phyloP scores from a whole-genome alignment of 305 asterid genomes.

The Lippia alba region DNA sequence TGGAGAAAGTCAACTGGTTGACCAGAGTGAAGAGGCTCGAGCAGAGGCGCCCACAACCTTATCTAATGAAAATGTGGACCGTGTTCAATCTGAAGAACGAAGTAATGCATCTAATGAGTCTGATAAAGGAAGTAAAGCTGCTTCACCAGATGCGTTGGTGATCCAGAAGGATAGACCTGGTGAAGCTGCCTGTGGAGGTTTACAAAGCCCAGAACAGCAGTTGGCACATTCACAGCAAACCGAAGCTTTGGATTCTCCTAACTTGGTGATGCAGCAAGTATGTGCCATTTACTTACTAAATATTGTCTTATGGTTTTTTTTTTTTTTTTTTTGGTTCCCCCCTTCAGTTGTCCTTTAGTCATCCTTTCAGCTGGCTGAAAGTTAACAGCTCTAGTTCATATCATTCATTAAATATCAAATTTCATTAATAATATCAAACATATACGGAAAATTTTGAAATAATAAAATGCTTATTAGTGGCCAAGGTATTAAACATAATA shows the following conservation, averaged over 20 bases:
- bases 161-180: constrained; percentile 39
- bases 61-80: constrained; percentile 35
- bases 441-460: too few species aligned
- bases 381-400: constrained; percentile 17
- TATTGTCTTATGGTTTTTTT: neutral
- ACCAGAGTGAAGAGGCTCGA: constrained; percentile 34
- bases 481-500: too few species aligned
- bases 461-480: too few species aligned
- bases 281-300: constrained; percentile 33
- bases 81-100: constrained; percentile 30
- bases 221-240: constrained; percentile 36
- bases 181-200: constrained; percentile 30
- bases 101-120: constrained; percentile 34
- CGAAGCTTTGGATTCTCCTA: constrained; percentile 31
- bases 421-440: too few species aligned
- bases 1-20: constrained; percentile 37
- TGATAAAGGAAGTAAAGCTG: constrained; percentile 33
- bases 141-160: constrained; percentile 35
- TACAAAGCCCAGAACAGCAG: constrained; percentile 34
- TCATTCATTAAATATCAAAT: neutral
- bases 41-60: constrained; percentile 31
- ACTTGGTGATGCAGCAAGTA: constrained; percentile 50
- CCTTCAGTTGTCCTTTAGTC: neutral
- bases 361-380: constrained; percentile 12
- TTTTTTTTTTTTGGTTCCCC: neutral